phyloP scores from a whole-genome alignment of 306 rosid species.

The Leucaena leucocephala region DNA sequence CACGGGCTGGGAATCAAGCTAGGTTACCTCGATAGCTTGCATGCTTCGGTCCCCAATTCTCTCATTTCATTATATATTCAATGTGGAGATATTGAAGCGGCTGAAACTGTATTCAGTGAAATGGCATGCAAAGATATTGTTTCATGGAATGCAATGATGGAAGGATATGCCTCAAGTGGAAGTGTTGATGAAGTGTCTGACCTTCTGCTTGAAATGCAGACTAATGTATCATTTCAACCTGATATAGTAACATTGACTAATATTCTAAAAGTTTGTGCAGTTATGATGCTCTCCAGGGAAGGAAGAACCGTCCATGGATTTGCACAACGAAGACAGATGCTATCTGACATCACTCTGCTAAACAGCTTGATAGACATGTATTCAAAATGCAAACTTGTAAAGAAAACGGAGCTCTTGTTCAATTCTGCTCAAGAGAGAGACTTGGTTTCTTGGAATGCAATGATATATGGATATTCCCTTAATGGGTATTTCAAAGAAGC shows the following conservation, averaged over 20 bases:
- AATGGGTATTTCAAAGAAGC: slow-evolving; percentile 51
- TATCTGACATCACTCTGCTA: slow-evolving; percentile 33
- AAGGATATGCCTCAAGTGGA: slow-evolving; percentile 56
- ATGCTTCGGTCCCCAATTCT: slow-evolving; percentile 54
- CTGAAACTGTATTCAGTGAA: slow-evolving; percentile 51
- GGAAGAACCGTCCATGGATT: slow-evolving; percentile 61
- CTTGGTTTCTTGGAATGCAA: slow-evolving; percentile 62
- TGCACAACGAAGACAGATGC: slow-evolving; percentile 44
- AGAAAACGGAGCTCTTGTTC: slow-evolving; percentile 51
- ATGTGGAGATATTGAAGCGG: slow-evolving; percentile 39
- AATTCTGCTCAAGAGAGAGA: slow-evolving; percentile 46
- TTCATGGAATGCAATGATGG: slow-evolving; percentile 64
- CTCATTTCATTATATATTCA: slow-evolving; percentile 60
- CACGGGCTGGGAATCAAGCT: slow-evolving; percentile 54
- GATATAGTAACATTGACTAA: slow-evolving; percentile 47
- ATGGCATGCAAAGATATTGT: slow-evolving; percentile 45
- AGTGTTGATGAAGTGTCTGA: slow-evolving; percentile 45
- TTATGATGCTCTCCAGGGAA: slow-evolving; percentile 44
- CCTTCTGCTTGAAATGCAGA: slow-evolving; percentile 56
- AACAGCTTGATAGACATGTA: slow-evolving; percentile 62
- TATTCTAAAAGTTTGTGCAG: slow-evolving; percentile 47
- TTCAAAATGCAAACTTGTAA: slow-evolving; percentile 47
- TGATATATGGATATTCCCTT: slow-evolving; percentile 66
- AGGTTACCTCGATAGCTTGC: slow-evolving; percentile 44
- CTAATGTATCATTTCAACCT: slow-evolving; percentile 41